Evolutionary conservation across 495 filamentous ascomycete genomes (phyloP).

Genomic region (Penicillium atrosanguineum): DNA sequence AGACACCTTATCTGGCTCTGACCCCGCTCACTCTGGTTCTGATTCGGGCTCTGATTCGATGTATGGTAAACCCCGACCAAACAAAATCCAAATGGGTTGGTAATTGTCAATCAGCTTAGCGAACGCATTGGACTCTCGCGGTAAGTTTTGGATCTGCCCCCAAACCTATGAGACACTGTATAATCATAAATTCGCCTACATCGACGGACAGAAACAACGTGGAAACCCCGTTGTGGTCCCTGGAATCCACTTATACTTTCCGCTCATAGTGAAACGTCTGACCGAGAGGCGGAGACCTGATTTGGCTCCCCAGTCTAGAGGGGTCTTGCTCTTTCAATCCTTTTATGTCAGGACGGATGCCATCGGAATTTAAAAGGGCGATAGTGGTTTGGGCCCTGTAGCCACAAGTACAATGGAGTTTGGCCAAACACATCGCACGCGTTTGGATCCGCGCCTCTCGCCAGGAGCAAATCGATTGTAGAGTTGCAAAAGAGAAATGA

Average conservation of each 20-base stretch:
- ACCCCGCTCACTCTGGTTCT: neutral
- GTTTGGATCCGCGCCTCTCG: neutral
- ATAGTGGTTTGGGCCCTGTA: too few species aligned
- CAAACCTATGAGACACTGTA: too few species aligned
- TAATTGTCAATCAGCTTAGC: neutral
- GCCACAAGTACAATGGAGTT: neutral
- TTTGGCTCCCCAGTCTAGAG: too few species aligned
- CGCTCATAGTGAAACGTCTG: too few species aligned
- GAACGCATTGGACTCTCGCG: neutral
- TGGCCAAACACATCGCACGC: neutral
- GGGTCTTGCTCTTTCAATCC: too few species aligned
- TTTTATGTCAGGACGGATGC: too few species aligned
- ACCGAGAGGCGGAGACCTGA: too few species aligned
- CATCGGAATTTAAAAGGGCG: too few species aligned
- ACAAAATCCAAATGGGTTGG: neutral
- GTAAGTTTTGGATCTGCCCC: neutral
- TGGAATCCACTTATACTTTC: too few species aligned
- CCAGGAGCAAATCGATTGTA: neutral
- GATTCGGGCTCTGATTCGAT: neutral
- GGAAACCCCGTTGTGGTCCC: too few species aligned
- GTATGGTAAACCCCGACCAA: neutral
- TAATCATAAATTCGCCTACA: too few species aligned
- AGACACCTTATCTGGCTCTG: neutral
- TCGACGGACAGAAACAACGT: too few species aligned
- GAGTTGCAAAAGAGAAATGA: neutral